These are phyloP conservation scores for Cercophora sp. DNA, from an alignment of 495 filamentous ascomycete genomes.

Conservation along the genomic window DNA sequence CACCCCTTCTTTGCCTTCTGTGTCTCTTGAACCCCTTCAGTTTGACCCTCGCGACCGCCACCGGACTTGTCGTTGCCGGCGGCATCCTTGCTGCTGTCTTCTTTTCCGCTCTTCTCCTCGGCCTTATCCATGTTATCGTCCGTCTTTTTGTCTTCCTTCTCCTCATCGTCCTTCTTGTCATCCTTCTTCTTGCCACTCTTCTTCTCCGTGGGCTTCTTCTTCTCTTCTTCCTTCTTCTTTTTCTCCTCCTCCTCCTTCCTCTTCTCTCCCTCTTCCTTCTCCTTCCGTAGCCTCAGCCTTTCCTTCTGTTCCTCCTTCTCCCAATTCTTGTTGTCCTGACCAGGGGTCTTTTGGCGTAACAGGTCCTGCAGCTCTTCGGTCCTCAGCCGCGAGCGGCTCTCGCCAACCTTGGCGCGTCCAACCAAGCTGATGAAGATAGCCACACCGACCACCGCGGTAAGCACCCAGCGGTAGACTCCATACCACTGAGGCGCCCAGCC, in stretches of 20 bases:
- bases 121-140: background rate
- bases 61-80: background rate
- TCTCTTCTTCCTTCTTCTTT: constrained; percentile 22
- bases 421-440: constrained; percentile 84
- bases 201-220: constrained; percentile 23
- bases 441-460: constrained; percentile 88
- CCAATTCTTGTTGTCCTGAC: constrained; percentile 49
- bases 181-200: constrained; percentile 13
- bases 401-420: constrained; percentile 78
- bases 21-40: too few relatives aligned
- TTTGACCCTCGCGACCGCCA: background rate
- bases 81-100: too few relatives aligned
- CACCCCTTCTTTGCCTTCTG: background rate
- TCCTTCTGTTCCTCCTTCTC: constrained; percentile 32
- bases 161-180: constrained; percentile 14
- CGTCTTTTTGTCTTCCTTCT: background rate
- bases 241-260: constrained; percentile 28
- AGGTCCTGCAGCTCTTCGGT: constrained; percentile 60
- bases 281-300: constrained; percentile 26
- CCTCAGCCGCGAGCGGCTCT: constrained; percentile 41
- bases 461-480: constrained; percentile 85
- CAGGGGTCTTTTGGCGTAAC: constrained; percentile 11
- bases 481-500: constrained; percentile 95
- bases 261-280: constrained; percentile 34
- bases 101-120: background rate